Percentiles rank a stretch among this genome's conserved stretches.
These are phyloP conservation scores for Trichophyton verrucosum DNA, from an alignment of 2,329 filamentous ascomycete genomes.

Conservation along the genomic window DNA sequence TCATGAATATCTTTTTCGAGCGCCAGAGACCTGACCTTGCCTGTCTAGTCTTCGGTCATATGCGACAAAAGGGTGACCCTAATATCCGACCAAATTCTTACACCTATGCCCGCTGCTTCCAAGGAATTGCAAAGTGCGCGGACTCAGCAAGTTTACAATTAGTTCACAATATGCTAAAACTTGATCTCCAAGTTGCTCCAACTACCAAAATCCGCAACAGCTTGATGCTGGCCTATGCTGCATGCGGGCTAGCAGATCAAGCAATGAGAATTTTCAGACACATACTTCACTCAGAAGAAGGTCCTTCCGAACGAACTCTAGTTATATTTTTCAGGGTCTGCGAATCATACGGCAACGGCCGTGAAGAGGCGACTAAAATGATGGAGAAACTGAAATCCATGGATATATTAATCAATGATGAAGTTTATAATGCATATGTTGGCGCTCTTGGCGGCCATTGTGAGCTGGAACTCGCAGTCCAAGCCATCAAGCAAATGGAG, in stretches of 20 bases:
- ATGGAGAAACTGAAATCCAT: constrained; percentile 49
- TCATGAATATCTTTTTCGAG: constrained; percentile 75
- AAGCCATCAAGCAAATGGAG: constrained; percentile 55
- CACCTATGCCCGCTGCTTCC: constrained; percentile 66
- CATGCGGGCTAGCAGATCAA: constrained; percentile 51
- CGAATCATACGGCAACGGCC: constrained; percentile 42
- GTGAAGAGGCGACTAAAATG: constrained; percentile 41
- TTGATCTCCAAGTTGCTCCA: constrained; percentile 68
- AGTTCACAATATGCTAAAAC: constrained; percentile 86
- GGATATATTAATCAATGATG: constrained; percentile 63
- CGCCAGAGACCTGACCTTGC: constrained; percentile 74
- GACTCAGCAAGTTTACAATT: constrained; percentile 56
- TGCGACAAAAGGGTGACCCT: constrained; percentile 62
- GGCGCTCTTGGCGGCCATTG: constrained; percentile 64
- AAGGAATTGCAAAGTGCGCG: constrained; percentile 53
- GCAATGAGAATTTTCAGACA: constrained; percentile 74
- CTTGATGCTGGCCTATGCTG: constrained; percentile 73
- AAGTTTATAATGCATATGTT: constrained; percentile 64
- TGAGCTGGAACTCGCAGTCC: constrained; percentile 54
- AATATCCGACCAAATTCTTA: constrained; percentile 55
- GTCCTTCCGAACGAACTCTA: constrained; percentile 69
- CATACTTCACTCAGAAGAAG: constrained; percentile 71
- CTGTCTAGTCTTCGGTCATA: constrained; percentile 76
- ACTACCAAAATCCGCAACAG: constrained; percentile 68
- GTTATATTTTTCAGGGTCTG: constrained; percentile 70